A percentile compares a stretch with the other conserved stretches of the same genome.
Conservation (phyloP, 768 basidiomycete species). For the Pisolithus tinctorius region DNA sequence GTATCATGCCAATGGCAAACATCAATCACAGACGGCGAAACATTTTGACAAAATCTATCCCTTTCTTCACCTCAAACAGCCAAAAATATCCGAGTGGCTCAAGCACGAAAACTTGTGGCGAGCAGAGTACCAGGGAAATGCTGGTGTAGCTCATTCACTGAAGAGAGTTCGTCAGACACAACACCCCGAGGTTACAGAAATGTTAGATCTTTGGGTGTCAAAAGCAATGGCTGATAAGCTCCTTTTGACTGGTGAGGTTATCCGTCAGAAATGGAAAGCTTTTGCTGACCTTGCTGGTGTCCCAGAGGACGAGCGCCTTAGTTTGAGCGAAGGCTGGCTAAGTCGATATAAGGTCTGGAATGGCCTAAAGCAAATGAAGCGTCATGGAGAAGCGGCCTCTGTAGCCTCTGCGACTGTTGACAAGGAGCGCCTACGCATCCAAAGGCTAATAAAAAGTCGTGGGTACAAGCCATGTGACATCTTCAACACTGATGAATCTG, state of each 20-base stretch:
- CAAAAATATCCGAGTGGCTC: too few species aligned
- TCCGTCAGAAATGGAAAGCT: constrained; percentile 25
- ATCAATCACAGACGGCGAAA: too few species aligned
- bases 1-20: too few species aligned
- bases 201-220: constrained; percentile 30
- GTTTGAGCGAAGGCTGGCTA: constrained; percentile 27
- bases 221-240: constrained; percentile 20
- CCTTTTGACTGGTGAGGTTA: constrained; percentile 27
- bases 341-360: neutral
- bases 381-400: constrained; percentile 31
- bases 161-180: too few species aligned
- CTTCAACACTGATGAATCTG: constrained; percentile 33
- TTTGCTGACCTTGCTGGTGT: constrained; percentile 33
- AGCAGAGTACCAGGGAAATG: too few species aligned
- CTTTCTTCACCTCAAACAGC: too few species aligned
- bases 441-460: constrained; percentile 20
- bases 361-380: too few species aligned
- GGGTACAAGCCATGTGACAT: constrained; percentile 23
- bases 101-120: too few species aligned
- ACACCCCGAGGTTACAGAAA: too few species aligned
- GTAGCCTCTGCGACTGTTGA: constrained; percentile 17
- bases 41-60: too few species aligned
- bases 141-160: too few species aligned
- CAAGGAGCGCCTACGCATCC: constrained; percentile 17
- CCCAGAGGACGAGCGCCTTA: constrained; percentile 29